These are phyloP conservation scores for Kodamaea laetipori DNA, from an alignment of 805 yeast genomes.

Conservation along the genomic window DNA sequence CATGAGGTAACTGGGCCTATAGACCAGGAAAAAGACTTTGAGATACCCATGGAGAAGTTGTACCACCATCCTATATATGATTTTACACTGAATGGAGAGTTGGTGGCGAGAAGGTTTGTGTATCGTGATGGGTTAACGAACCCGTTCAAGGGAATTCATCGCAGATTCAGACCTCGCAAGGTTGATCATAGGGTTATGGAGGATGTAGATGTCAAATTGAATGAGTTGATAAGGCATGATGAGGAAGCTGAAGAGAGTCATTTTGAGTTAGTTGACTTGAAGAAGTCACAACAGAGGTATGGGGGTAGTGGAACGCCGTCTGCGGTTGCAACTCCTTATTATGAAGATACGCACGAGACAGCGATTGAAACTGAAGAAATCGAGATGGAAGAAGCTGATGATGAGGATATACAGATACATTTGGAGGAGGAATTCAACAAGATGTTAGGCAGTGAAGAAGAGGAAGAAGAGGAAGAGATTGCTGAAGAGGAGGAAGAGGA, in stretches of 20 bases:
- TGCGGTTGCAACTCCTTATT: slow-evolving; percentile 9
- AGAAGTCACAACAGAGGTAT: slow-evolving; percentile 26
- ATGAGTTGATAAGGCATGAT: slow-evolving; percentile 72
- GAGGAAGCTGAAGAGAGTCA: slow-evolving; percentile 79
- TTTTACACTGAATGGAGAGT: slow-evolving; percentile 37
- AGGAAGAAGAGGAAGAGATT: slow-evolving; percentile 42
- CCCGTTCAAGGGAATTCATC: slow-evolving; percentile 71
- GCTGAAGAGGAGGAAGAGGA: slow-evolving; percentile 59
- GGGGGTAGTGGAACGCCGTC: slow-evolving; percentile 19
- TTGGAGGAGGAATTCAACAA: slow-evolving; percentile 60
- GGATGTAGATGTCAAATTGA: slow-evolving; percentile 75
- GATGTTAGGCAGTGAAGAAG: slow-evolving; percentile 42
- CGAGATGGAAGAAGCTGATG: slow-evolving; percentile 39
- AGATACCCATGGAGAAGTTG: slow-evolving; percentile 36
- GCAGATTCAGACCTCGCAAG: slow-evolving; percentile 70
- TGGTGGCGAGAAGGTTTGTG: slow-evolving; percentile 47
- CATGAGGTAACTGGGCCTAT: slow-evolving; percentile 33
- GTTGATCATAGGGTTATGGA: slow-evolving; percentile 72
- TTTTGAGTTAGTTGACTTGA: slow-evolving; percentile 69
- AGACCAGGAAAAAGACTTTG: slow-evolving; percentile 50
- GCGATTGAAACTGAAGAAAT: slow-evolving; percentile 17
- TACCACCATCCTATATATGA: slow-evolving; percentile 44
- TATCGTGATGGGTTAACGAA: slow-evolving; percentile 81
- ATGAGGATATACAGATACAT: slow-evolving; percentile 36
- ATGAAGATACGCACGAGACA: slow-evolving; percentile 11